A percentile compares a stretch with the other conserved stretches of the same genome.
phyloP scores from a whole-genome alignment of 257 asterid species.

The Gardenia jasminoides region DNA sequence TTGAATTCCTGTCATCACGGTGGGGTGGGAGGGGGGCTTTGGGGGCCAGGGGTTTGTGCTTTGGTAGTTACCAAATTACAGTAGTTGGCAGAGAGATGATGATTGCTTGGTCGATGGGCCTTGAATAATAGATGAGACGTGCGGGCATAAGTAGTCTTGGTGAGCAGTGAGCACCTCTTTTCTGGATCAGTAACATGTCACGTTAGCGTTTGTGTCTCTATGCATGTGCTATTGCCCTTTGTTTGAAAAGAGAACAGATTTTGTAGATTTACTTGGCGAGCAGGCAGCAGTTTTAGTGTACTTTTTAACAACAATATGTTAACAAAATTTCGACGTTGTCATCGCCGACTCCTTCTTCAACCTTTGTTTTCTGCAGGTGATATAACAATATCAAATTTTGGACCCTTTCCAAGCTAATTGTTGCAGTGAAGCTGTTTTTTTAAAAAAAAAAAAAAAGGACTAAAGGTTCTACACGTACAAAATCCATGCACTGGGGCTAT shows the following conservation, averaged over 20 bases:
- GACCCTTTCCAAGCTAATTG: no score
- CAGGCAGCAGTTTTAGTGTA: not conserved
- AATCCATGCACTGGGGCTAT: no score
- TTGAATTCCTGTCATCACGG: not conserved
- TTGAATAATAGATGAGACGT: not conserved
- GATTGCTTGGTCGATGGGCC: not conserved
- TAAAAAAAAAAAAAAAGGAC: no score
- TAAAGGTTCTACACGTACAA: no score
- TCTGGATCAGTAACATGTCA: conserved; percentile 11
- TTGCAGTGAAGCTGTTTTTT: no score
- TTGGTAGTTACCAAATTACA: conserved; percentile 14
- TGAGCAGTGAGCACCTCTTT: not conserved
- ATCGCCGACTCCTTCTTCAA: no score
- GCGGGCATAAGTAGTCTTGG: not conserved
- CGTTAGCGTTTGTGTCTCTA: not conserved
- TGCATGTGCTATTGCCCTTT: not conserved
- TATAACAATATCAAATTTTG: no score
- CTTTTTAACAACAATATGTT: not conserved
- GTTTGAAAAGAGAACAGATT: not conserved
- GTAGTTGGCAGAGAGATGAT: not conserved
- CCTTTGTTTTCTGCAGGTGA: no score
- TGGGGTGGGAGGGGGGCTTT: no score
- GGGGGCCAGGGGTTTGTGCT: not conserved
- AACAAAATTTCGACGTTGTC: no score
- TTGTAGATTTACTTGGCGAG: no score